A percentile compares a stretch with the other conserved stretches of the same genome.
phyloP scores from a whole-genome alignment of 352 stramenopile genomes.

The Phytophthora pini region DNA sequence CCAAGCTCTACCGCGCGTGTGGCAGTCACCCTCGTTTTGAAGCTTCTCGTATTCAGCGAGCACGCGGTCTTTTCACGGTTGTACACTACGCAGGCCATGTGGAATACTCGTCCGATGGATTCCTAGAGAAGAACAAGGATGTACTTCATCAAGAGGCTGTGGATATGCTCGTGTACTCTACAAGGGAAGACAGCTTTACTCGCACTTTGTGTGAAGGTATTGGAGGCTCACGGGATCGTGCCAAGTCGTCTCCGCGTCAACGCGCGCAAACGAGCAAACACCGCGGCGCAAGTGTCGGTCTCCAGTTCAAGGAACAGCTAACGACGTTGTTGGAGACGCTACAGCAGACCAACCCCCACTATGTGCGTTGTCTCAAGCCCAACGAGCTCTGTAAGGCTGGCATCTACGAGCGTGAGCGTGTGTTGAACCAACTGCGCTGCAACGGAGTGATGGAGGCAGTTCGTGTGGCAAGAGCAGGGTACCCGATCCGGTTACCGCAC shows the following conservation, averaged over 20 bases:
- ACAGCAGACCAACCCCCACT: constrained; percentile 81
- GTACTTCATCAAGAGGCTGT: constrained; percentile 84
- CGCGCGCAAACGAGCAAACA: constrained; percentile 72
- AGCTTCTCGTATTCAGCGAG: constrained; percentile 81
- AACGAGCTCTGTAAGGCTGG: constrained; percentile 78
- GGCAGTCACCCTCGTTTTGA: constrained; percentile 68
- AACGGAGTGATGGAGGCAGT: constrained; percentile 89
- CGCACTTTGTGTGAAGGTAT: constrained; percentile 74
- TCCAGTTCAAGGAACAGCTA: constrained; percentile 90
- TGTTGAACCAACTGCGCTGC: constrained; percentile 87
- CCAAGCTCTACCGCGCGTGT: constrained; percentile 82
- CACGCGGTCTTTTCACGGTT: constrained; percentile 75
- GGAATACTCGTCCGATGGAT: constrained; percentile 77
- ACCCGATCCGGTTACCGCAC: constrained; percentile 80
- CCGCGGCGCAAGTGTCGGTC: constrained; percentile 75
- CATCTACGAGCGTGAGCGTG: constrained; percentile 69
- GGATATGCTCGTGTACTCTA: constrained; percentile 79
- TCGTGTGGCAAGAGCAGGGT: constrained; percentile 84
- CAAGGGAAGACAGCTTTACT: constrained; percentile 76
- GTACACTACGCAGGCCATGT: constrained; percentile 85
- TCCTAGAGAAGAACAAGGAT: constrained; percentile 91
- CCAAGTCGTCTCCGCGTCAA: constrained; percentile 65
- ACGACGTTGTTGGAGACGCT: constrained; percentile 77
- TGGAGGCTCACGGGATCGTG: constrained; percentile 38
- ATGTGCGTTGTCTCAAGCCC: constrained; percentile 91